phyloP scores from a whole-genome alignment of 192 early-diverging fungal species.

The Coemansia sp. region DNA sequence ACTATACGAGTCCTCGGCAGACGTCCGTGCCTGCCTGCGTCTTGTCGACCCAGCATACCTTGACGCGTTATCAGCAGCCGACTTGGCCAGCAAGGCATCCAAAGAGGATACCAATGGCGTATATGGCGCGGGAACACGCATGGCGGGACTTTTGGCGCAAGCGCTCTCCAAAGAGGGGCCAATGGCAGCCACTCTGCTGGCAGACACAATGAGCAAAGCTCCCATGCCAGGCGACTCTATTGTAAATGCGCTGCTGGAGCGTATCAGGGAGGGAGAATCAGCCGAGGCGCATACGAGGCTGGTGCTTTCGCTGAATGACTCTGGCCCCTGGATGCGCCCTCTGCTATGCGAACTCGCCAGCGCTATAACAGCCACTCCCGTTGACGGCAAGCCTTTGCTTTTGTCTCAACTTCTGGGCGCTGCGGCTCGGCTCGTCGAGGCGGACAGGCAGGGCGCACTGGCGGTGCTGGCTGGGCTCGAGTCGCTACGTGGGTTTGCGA shows the following conservation, averaged over 20 bases:
- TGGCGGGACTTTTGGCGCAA: constrained; percentile 4
- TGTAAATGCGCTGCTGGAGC: neutral
- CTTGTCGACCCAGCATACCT: constrained; percentile 30
- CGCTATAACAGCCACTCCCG: constrained; percentile 2
- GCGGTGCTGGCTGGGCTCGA: neutral
- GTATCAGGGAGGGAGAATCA: neutral
- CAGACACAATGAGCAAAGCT: constrained; percentile 10
- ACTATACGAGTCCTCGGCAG: constrained; percentile 10
- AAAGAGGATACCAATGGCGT: neutral
- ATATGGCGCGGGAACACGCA: constrained; percentile 6
- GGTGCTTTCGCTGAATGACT: too few species aligned
- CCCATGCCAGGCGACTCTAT: too few species aligned
- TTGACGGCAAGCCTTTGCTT: neutral
- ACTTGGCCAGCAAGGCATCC: neutral
- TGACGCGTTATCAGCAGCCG: constrained; percentile 3
- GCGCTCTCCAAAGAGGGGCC: neutral
- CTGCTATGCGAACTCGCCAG: neutral
- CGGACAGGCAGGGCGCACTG: neutral
- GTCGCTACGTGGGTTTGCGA: constrained; percentile 12
- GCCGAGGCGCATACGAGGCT: constrained; percentile 4
- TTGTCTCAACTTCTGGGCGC: constrained; percentile 22
- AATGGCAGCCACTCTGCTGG: constrained; percentile 18
- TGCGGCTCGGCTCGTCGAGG: constrained; percentile 8
- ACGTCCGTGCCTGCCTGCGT: constrained; percentile 30
- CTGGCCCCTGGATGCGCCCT: too few species aligned